Evolutionary conservation across 2,329 filamentous ascomycete species (phyloP).

Genomic region (Pseudogymnoascus sp.): DNA sequence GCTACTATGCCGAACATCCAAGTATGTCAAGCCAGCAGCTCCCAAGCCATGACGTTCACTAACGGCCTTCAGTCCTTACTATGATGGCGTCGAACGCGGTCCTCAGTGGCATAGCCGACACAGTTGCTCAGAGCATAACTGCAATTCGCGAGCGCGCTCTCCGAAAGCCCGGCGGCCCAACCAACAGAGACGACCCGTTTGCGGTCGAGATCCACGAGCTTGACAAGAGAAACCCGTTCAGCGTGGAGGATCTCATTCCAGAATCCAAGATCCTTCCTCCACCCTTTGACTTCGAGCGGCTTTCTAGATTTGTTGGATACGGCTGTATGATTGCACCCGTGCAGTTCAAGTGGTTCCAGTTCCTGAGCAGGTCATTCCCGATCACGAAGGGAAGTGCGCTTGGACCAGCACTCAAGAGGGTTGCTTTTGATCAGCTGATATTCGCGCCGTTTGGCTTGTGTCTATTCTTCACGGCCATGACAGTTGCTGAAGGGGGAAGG

Average conservation of each 20-base stretch:
- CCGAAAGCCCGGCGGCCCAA: slow-evolving; percentile 51
- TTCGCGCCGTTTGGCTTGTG: slow-evolving; percentile 76
- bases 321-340: slow-evolving; percentile 93
- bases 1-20: slow-evolving; percentile 86
- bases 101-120: slow-evolving; percentile 91
- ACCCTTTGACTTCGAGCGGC: slow-evolving; percentile 89
- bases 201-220: slow-evolving; percentile 86
- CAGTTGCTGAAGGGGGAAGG: slow-evolving; percentile 84
- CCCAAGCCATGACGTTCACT: background rate
- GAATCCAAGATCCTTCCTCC: slow-evolving; percentile 59
- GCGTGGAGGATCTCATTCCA: slow-evolving; percentile 58
- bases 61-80: slow-evolving; percentile 61
- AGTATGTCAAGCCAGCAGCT: slow-evolving; percentile 41
- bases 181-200: slow-evolving; percentile 60
- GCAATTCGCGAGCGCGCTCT: slow-evolving; percentile 63
- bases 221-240: slow-evolving; percentile 68
- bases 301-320: slow-evolving; percentile 94
- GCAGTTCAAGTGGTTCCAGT: slow-evolving; percentile 93
- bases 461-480: slow-evolving; percentile 94
- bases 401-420: slow-evolving; percentile 75
- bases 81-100: slow-evolving; percentile 99
- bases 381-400: slow-evolving; percentile 70
- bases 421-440: slow-evolving; percentile 84
- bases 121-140: slow-evolving; percentile 87
- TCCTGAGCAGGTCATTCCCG: slow-evolving; percentile 75